Percentiles rank a stretch among this genome's conserved stretches.
These are phyloP conservation scores for Periconia macrospinosa DNA, from an alignment of 2,329 filamentous ascomycete species.

Conservation along the genomic window DNA sequence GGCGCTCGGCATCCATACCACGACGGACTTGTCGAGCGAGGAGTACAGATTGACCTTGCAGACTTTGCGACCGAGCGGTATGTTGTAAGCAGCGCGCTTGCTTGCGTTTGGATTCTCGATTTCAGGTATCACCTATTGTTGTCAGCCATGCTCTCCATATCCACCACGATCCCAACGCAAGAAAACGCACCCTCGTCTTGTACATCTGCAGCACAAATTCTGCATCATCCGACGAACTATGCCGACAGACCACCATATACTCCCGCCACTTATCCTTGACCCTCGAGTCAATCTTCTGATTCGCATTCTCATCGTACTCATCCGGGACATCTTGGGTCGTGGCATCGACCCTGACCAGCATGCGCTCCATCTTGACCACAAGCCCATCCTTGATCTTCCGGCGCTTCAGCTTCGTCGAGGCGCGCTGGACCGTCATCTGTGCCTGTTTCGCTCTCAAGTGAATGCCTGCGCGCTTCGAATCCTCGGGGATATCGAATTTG, in stretches of 20 bases:
- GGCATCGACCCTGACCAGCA: slow-evolving; percentile 66
- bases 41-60: slow-evolving; percentile 66
- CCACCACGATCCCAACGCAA: background rate
- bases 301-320: slow-evolving; percentile 67
- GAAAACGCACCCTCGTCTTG: slow-evolving; percentile 54
- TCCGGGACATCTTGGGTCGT: slow-evolving; percentile 56
- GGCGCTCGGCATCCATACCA: slow-evolving; percentile 60
- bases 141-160: slow-evolving; percentile 15
- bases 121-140: slow-evolving; percentile 58
- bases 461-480: slow-evolving; percentile 40
- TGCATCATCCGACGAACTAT: slow-evolving; percentile 56
- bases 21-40: slow-evolving; percentile 67
- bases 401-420: slow-evolving; percentile 41
- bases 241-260: slow-evolving; percentile 63
- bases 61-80: slow-evolving; percentile 57
- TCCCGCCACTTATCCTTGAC: slow-evolving; percentile 67
- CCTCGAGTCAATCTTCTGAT: slow-evolving; percentile 60
- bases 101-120: slow-evolving; percentile 56
- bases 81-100: slow-evolving; percentile 59
- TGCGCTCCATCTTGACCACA: slow-evolving; percentile 68
- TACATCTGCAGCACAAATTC: slow-evolving; percentile 63
- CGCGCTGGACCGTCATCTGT: slow-evolving; percentile 41
- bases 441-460: slow-evolving; percentile 44
- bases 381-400: slow-evolving; percentile 57
- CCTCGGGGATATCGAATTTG: slow-evolving; percentile 47